Base-by-base conservation (phyloP, 768 basidiomycete species). In the Fomitopsis serialis region DNA sequence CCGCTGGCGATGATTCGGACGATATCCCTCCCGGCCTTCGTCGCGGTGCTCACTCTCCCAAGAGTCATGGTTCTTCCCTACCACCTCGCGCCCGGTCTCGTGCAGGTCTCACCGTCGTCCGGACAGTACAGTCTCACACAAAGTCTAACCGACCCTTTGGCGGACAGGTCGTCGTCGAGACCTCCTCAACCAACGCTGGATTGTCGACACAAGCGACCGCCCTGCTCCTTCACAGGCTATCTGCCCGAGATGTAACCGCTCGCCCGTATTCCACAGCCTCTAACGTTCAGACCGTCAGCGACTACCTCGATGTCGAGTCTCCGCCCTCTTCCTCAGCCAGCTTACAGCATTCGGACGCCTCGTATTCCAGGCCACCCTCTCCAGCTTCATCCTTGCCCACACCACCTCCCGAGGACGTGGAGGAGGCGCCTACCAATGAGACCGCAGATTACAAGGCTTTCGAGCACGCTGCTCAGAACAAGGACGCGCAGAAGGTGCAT, bases 101-200 rank as follows among this genome's bases (percentile, higher is more conserved):
- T 63, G 43, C 70, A 0, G 60, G 58, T 12, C 57, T 80, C n/a
- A 74, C 82, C 27, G 82, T 89, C 11, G 63, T 90, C 37, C 74
- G 81, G 56, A 78, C 80, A 1, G 79, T 89, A 4, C 82, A 86
- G 56, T 69, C 80, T 8, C 84, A 87, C 58, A 76, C 81, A 11
- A 79, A 83, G 21, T 23, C 32, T 17, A 3, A 11, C 2, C 48
- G 21, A 13, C 48, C 25, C 36, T 27, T 37, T 19, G 27, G 9
- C 13, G 44, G 24, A 25, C 44, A 45, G 12, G 7, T 17, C 23
- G 17, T 8, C 44, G 44, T 11, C 24, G 44, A 45, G 6, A 5
- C 22, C 7, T 17, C 22, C 44, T 21, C 44, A n/a, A n/a, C n/a
- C 5, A 17, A 4, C 44, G 7, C 22, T 17, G 44, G 12, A 23